These are phyloP conservation scores for Dendrocalamus latiflorus DNA, from an alignment of 202 grass and related monocot genomes.

Conservation along the genomic window DNA sequence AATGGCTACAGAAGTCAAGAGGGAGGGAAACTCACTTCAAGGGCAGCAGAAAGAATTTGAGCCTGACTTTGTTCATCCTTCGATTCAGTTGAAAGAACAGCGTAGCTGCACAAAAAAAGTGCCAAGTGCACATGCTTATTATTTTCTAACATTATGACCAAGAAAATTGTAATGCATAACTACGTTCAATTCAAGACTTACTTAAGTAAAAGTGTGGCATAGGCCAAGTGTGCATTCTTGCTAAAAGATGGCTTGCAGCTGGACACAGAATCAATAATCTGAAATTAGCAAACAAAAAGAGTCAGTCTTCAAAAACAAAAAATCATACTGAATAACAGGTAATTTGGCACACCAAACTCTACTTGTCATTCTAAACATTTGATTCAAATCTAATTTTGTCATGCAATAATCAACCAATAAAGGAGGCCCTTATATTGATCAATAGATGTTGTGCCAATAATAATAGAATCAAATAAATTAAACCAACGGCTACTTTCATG, in stretches of 20 bases:
- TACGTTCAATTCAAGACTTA: slow-evolving; percentile 47
- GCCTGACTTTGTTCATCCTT: slow-evolving; percentile 89
- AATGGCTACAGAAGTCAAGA: slow-evolving; percentile 14
- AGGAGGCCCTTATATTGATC: neutral
- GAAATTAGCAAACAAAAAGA: slow-evolving; percentile 35
- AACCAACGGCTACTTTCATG: neutral
- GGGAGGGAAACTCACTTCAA: slow-evolving; percentile 51
- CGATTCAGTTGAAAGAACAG: slow-evolving; percentile 80
- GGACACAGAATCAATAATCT: slow-evolving; percentile 86
- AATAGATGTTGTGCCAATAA: neutral
- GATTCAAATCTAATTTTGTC: neutral
- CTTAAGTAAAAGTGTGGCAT: slow-evolving; percentile 79
- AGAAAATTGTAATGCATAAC: neutral
- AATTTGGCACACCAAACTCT: neutral
- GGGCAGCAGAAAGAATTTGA: slow-evolving; percentile 80
- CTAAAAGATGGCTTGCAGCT: slow-evolving; percentile 67
- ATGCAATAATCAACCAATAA: neutral
- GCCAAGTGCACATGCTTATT: neutral
- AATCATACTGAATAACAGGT: neutral
- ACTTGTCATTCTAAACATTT: neutral
- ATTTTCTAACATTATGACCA: neutral
- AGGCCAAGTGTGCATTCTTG: slow-evolving; percentile 88
- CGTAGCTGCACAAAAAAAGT: slow-evolving; percentile 47
- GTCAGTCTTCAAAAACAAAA: slow-evolving; percentile 7
- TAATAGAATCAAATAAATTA: neutral